Conservation (phyloP, 169 alveolate species). For the Plasmodium chabaudi region DNA sequence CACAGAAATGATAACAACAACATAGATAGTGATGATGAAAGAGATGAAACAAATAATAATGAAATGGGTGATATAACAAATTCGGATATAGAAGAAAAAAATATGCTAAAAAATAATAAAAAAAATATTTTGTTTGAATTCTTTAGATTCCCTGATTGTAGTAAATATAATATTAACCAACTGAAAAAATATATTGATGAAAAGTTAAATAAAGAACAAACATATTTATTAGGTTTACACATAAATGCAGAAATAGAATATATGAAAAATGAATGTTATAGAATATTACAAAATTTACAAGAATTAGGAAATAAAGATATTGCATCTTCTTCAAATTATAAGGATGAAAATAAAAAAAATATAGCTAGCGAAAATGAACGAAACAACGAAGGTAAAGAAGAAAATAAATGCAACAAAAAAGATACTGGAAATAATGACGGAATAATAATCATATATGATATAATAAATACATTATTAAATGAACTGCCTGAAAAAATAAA, state of each 20-base stretch:
- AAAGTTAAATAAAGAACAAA: constrained; percentile 93
- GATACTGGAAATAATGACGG: constrained; percentile 83
- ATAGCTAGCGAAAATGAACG: neutral
- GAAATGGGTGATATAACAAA: neutral
- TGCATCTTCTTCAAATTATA: constrained; percentile 38
- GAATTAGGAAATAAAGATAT: constrained; percentile 75
- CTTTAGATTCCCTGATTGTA: constrained; percentile 96
- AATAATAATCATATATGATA: constrained; percentile 88
- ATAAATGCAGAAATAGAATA: constrained; percentile 98
- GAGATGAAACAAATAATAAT: neutral
- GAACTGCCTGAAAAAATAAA: constrained; percentile 89
- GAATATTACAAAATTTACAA: constrained; percentile 88
- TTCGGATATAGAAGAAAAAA: constrained; percentile 85
- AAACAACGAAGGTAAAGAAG: constrained; percentile 12
- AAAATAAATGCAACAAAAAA: neutral
- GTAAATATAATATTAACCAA: constrained; percentile 91
- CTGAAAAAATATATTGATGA: constrained; percentile 95
- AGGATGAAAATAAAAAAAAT: constrained; percentile 5
- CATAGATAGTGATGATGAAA: constrained; percentile 3
- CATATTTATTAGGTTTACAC: constrained; percentile 94
- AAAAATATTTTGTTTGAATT: constrained; percentile 92
- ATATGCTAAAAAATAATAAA: constrained; percentile 92
- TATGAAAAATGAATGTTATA: constrained; percentile 92
- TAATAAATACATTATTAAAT: constrained; percentile 86
- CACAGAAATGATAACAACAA: neutral